phyloP scores from a whole-genome alignment of 1,139 yeast genomes.

The Scheffersomyces parashehatae region DNA sequence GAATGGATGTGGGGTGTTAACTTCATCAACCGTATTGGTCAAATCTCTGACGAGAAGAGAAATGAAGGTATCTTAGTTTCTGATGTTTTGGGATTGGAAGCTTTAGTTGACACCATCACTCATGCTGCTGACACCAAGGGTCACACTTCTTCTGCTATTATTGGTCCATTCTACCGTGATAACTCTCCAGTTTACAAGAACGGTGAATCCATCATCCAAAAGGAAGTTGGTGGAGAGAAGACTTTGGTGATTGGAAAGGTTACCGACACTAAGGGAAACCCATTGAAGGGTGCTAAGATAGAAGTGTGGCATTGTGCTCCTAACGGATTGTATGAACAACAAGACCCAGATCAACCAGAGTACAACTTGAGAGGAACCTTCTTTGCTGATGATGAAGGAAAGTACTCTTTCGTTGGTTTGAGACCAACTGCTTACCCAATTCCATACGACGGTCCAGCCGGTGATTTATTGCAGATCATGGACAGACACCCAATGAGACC shows the following conservation, averaged over 20 bases:
- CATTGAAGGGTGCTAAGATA: constrained; percentile 14
- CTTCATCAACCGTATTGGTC: constrained; percentile 15
- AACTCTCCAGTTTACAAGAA: constrained; percentile 25
- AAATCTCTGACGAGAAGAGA: constrained; percentile 14
- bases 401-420: constrained; percentile 13
- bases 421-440: constrained; percentile 18
- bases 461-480: constrained; percentile 15
- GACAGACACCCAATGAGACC: constrained; percentile 19
- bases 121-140: constrained; percentile 18
- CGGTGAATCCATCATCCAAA: constrained; percentile 28
- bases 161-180: constrained; percentile 31
- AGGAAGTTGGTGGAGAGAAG: constrained; percentile 29
- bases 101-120: constrained; percentile 17
- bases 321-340: constrained; percentile 16
- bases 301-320: constrained; percentile 20
- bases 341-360: constrained; percentile 31
- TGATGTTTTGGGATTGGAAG: constrained; percentile 15
- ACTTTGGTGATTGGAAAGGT: constrained; percentile 25
- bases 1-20: constrained; percentile 16
- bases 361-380: constrained; percentile 19
- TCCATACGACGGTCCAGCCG: constrained; percentile 18
- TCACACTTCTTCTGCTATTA: constrained; percentile 29
- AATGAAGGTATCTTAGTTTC: constrained; percentile 16
- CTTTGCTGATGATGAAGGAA: constrained; percentile 12
- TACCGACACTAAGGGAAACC: constrained; percentile 13